Evolutionary conservation across 306 rosid species (phyloP).

Genomic region (Rosa persica): DNA sequence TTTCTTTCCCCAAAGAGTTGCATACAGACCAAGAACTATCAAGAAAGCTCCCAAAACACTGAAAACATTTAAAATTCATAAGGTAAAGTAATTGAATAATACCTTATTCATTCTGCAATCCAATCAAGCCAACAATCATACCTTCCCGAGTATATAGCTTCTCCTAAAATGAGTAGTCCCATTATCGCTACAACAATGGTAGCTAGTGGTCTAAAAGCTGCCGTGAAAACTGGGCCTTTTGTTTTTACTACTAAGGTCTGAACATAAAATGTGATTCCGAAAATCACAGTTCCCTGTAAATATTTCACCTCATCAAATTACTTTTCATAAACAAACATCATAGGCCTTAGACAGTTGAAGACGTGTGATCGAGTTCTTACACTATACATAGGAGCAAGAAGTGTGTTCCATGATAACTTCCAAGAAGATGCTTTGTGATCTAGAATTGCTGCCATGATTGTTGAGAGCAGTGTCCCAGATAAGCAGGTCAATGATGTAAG

Average conservation of each 20-base stretch:
- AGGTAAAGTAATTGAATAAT: neutral
- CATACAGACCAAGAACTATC: slow-evolving; percentile 27
- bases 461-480: slow-evolving; percentile 25
- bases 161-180: slow-evolving; percentile 19
- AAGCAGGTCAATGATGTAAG: slow-evolving; percentile 23
- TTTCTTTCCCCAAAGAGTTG: slow-evolving; percentile 27
- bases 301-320: neutral
- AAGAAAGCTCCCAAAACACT: slow-evolving; percentile 21
- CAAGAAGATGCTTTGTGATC: slow-evolving; percentile 32
- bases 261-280: slow-evolving; percentile 4
- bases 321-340: neutral
- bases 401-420: slow-evolving; percentile 29
- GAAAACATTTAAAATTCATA: neutral
- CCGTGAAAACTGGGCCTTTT: slow-evolving; percentile 33
- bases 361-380: neutral
- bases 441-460: slow-evolving; percentile 15
- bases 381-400: slow-evolving; percentile 26
- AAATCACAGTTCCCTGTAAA: slow-evolving; percentile 28
- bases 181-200: slow-evolving; percentile 20
- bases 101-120: neutral
- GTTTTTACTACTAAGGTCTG: slow-evolving; percentile 13
- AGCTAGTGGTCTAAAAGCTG: slow-evolving; percentile 26
- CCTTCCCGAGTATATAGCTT: slow-evolving; percentile 33
- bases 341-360: neutral
- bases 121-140: neutral